Percentiles rank a stretch among this genome's conserved stretches.
Evolutionary conservation across 2,329 filamentous ascomycete genomes (phyloP).

Genomic region (Seiridium unicorne): DNA sequence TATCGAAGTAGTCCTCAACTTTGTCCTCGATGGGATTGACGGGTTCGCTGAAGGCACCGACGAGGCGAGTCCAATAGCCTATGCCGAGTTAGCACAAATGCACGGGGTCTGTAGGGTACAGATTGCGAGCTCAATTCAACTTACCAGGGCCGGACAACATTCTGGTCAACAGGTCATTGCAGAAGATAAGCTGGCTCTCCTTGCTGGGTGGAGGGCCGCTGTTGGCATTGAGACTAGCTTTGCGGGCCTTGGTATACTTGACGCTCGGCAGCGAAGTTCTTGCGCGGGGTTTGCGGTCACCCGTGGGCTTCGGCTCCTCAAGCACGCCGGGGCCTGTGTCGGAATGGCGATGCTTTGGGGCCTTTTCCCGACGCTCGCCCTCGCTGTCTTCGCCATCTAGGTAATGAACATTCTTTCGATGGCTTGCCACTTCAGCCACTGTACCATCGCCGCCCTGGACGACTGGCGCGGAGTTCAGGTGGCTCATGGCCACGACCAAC

Average conservation of each 20-base stretch:
- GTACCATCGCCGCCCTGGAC: slow-evolving; percentile 25
- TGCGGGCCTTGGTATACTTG: slow-evolving; percentile 29
- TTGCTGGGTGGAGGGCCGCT: slow-evolving; percentile 30
- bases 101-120: too few relatives aligned
- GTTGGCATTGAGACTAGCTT: slow-evolving; percentile 21
- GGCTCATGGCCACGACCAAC: slow-evolving; percentile 61
- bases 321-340: slow-evolving; percentile 22
- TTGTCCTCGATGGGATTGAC: slow-evolving; percentile 56
- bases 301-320: slow-evolving; percentile 7
- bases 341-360: slow-evolving; percentile 38
- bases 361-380: slow-evolving; percentile 27
- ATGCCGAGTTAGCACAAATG: background rate
- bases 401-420: slow-evolving; percentile 48
- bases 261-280: slow-evolving; percentile 27
- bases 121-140: slow-evolving; percentile 5
- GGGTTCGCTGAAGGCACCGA: slow-evolving; percentile 59
- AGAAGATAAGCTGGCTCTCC: slow-evolving; percentile 55
- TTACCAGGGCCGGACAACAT: slow-evolving; percentile 63
- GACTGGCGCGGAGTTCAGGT: slow-evolving; percentile 40
- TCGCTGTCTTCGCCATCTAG: slow-evolving; percentile 42
- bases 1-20: slow-evolving; percentile 61
- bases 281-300: slow-evolving; percentile 22
- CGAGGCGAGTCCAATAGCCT: slow-evolving; percentile 67
- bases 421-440: slow-evolving; percentile 16
- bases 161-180: slow-evolving; percentile 53